Conservation (phyloP, 2,329 filamentous ascomycete species). For the Trichoderma atroviride region DNA sequence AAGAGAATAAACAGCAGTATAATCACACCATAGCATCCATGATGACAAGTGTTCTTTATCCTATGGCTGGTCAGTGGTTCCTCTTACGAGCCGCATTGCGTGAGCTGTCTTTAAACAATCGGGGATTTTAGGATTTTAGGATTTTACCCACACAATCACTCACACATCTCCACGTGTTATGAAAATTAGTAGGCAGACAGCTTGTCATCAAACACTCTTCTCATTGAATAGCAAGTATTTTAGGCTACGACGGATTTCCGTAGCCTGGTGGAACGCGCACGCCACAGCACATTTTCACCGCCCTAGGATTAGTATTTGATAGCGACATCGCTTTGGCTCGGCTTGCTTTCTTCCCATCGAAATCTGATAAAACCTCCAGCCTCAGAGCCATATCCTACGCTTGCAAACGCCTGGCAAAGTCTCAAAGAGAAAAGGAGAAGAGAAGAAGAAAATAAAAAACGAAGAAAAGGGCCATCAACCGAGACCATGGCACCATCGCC, state of each 20-base stretch:
- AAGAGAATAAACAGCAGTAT: background rate
- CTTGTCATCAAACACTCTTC: background rate
- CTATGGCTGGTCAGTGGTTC: background rate
- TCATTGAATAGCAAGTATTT: background rate
- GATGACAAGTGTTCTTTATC: slow-evolving; percentile 12
- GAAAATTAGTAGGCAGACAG: background rate
- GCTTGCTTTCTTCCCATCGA: background rate
- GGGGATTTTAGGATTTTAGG: too few species aligned
- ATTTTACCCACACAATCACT: background rate
- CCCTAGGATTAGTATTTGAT: background rate
- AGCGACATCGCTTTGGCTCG: background rate
- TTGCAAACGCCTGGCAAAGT: background rate
- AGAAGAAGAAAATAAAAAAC: background rate
- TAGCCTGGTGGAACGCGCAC: background rate
- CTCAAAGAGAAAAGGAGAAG: background rate
- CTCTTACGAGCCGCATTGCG: background rate
- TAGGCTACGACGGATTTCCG: background rate
- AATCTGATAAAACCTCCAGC: background rate
- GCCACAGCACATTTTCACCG: background rate
- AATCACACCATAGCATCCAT: background rate
- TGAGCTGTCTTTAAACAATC: background rate
- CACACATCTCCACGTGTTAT: background rate
- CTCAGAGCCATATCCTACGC: background rate
- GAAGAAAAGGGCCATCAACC: background rate
- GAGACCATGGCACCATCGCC: slow-evolving; percentile 45